Base-by-base conservation (phyloP, 768 basidiomycete species). In the Pulveroboletus sp. region DNA sequence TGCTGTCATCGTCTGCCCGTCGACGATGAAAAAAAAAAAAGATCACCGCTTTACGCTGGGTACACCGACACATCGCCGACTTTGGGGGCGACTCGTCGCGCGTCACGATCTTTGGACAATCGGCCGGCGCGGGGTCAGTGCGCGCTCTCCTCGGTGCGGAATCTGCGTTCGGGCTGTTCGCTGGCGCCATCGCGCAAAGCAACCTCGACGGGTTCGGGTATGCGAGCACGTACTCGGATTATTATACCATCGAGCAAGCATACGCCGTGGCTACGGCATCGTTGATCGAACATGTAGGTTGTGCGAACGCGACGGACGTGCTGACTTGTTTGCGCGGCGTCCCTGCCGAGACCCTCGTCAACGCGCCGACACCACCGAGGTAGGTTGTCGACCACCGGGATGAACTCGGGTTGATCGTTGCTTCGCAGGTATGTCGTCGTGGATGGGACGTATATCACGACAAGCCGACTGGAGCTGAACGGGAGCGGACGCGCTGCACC, bases 11-110 rank as follows among this genome's bases (percentile, higher is more conserved):
- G 23, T 39, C 1, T 6, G 7, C 11, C n/a, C 12, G 2, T 43
- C 27, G 20, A 41, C 30, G 17, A 22, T 11, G 19, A 19, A 13
- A 17, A 22, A 57, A 49, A 17, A 19, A 13, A 17, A 22, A 57
- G 51, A 57, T 59, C 34, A 59, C 51, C 7, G 63, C 69, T 14
- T 60, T 79, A 30, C 59, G 71, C 36, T 72, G 76, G 76, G 76
- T 82, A 0, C 73, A 76, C 23, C 60, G 71, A 30, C 71, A 83
- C 61, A 81, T 83, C 50, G 61, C 65, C 1, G 69, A 73, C n/a
- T 83, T 83, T 53, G 80, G 80, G 31, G 81, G 82, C 0, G 81
- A 82, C 63, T 75, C 76, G 2, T 60, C 62, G 9, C 70, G 70
- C 1, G 73, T 84, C 40, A 79, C 77, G 4, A 75, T 82, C 20